Evolutionary conservation across 2,329 filamentous ascomycete genomes (phyloP).

Genomic region (Epichloe baconii): DNA sequence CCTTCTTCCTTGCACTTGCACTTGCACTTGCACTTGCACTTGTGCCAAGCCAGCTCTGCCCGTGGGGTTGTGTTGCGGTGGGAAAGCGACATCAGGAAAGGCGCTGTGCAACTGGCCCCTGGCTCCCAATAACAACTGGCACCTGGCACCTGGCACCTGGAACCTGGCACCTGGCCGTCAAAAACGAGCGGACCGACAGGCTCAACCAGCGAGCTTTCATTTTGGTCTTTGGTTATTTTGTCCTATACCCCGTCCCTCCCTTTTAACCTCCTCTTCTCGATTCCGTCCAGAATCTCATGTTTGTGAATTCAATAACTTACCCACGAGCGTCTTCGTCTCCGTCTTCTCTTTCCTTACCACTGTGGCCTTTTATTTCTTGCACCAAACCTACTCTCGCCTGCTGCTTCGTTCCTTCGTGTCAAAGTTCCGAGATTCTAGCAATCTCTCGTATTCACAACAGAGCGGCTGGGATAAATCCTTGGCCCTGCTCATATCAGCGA

Average conservation of each 20-base stretch:
- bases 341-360: not conserved
- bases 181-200: not conserved
- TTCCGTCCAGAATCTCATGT: not conserved
- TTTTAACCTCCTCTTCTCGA: not conserved
- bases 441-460: not conserved
- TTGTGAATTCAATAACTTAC: not conserved
- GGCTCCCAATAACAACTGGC: not conserved
- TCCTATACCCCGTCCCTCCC: too few relatives aligned
- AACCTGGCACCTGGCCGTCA: not conserved
- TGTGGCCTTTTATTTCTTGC: not conserved
- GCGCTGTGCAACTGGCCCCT: not conserved
- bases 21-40: not conserved
- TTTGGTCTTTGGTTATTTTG: not conserved
- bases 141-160: not conserved
- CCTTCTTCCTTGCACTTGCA: not conserved
- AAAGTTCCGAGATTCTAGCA: not conserved
- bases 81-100: not conserved
- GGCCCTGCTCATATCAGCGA: not conserved
- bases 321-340: too few relatives aligned
- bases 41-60: not conserved
- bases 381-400: not conserved
- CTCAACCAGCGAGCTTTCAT: not conserved
- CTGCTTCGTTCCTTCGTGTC: not conserved
- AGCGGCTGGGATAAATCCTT: not conserved
- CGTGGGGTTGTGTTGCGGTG: not conserved